Evolutionary conservation across 495 filamentous ascomycete species (phyloP), one percentile per base, ranked within the genome.

Genomic region (Lasiosphaeria miniovina): DNA sequence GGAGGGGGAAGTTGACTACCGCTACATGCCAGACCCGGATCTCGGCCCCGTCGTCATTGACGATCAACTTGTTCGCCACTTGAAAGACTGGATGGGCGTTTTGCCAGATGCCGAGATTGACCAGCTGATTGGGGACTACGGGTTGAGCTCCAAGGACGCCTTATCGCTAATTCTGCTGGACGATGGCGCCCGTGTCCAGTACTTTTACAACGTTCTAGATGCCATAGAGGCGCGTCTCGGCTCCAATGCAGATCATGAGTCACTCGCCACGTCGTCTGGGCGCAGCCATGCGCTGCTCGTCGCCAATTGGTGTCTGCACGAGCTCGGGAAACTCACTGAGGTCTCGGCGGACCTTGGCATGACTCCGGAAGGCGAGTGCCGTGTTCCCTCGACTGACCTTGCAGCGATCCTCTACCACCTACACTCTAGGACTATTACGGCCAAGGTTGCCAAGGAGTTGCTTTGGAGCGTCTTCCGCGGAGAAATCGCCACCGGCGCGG

Each of bases 11-110:
- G 91, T 98, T 3, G 94, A 98, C 65, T 98, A 98, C 69, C 81
- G 94, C 49, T 98, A 98, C 71, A 98, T 98, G 95, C 94, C 94
- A 1, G 94, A 99, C 70, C 91, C 94, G 3, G 94, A 99, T 71
- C 75, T 99, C 9, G 82, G 82, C 0, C 90, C 95, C 0, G 77
- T 99, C 9, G 67, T 90, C 4, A 87, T 99, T 61, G 87, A 84
- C 11, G 63, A 82, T 45, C 86, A 89, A 49, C 76, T 97, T 5
- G 74, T 96, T 15, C 66, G 79, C 9, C 74, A 85, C 60, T 76
- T 98, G 9, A 71, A 67, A 7, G 61, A 73, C 4, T 84, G 73
- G 0, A 74, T 95, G 46, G 91, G 90, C 0, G 70, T 75, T 10
- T 71, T 89, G 12, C 90, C 93, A 0, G 92, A 96, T 60, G 74